Conservation (phyloP, 2,329 filamentous ascomycete genomes). For the Thermothelomyces thermophilus region DNA sequence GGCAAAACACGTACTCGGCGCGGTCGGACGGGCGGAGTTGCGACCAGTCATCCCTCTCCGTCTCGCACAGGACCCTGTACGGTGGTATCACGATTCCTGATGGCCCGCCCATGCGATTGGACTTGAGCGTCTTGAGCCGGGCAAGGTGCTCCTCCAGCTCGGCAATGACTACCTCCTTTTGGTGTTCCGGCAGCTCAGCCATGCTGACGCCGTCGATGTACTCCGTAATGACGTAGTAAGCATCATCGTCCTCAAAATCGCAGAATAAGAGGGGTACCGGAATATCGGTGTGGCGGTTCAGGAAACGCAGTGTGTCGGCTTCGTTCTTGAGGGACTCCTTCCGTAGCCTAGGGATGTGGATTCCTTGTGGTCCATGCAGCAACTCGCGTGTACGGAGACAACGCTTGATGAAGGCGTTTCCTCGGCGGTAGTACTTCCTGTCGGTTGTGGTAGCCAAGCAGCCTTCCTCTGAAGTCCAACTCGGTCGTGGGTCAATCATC, state of each 20-base stretch:
- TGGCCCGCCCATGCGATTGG: slow-evolving; percentile 27
- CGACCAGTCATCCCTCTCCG: slow-evolving; percentile 23
- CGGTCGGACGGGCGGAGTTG: slow-evolving; percentile 18
- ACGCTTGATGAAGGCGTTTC: slow-evolving; percentile 28
- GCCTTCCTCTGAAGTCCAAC: slow-evolving; percentile 20
- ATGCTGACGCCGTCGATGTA: slow-evolving; percentile 29
- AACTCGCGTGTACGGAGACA: slow-evolving; percentile 29
- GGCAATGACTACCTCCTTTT: slow-evolving; percentile 24
- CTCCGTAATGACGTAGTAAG: slow-evolving; percentile 29
- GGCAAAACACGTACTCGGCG: slow-evolving; percentile 24
- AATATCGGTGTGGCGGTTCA: slow-evolving; percentile 25
- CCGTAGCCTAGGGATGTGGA: slow-evolving; percentile 28
- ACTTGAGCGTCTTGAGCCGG: slow-evolving; percentile 27
- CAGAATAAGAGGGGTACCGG: slow-evolving; percentile 26
- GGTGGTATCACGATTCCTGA: slow-evolving; percentile 29
- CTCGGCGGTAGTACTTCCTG: slow-evolving; percentile 28
- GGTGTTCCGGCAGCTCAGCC: slow-evolving; percentile 24
- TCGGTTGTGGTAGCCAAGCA: slow-evolving; percentile 26
- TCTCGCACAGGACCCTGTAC: slow-evolving; percentile 24
- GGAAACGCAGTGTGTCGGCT: slow-evolving; percentile 25
- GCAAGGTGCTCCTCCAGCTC: slow-evolving; percentile 24
- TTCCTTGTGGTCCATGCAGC: slow-evolving; percentile 24
- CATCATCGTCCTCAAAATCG: slow-evolving; percentile 29
- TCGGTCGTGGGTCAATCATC: neutral
- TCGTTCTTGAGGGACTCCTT: slow-evolving; percentile 29